These are phyloP conservation scores for Cladophialophora yegresii DNA, from an alignment of 2,329 filamentous ascomycete species.

Conservation along the genomic window DNA sequence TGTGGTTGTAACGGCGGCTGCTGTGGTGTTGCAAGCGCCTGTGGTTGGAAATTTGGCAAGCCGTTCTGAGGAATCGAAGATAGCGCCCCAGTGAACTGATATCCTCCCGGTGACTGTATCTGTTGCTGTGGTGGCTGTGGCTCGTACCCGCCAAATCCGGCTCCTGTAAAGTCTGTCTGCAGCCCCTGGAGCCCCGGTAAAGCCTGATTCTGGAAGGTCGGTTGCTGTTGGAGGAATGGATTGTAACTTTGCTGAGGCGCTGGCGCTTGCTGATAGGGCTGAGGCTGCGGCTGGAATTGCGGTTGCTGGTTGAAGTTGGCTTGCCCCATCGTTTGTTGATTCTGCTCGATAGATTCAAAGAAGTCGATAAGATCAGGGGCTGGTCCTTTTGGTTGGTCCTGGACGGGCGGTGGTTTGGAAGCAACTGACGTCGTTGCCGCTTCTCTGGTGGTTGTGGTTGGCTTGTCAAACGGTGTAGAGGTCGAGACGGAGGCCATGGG, in stretches of 20 bases:
- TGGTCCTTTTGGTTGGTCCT: constrained; percentile 44
- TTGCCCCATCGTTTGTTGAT: constrained; percentile 69
- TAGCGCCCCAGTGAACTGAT: constrained; percentile 47
- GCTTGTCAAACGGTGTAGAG: constrained; percentile 38
- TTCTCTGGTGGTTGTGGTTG: constrained; percentile 40
- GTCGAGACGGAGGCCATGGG: constrained; percentile 36
- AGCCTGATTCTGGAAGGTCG: constrained; percentile 35
- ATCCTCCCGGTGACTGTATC: constrained; percentile 35
- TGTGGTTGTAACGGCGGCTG: constrained; percentile 46
- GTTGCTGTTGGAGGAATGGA: constrained; percentile 36
- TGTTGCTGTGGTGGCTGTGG: constrained; percentile 65
- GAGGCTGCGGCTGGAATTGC: constrained; percentile 41
- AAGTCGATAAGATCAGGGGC: constrained; percentile 84
- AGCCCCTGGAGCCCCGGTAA: constrained; percentile 35
- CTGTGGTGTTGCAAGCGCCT: constrained; percentile 43
- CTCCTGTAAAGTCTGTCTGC: constrained; percentile 65
- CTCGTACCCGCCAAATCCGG: constrained; percentile 81
- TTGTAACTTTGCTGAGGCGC: constrained; percentile 39
- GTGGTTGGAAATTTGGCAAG: constrained; percentile 50
- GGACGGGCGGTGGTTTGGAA: constrained; percentile 36
- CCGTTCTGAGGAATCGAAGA: constrained; percentile 55
- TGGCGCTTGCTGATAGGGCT: constrained; percentile 32
- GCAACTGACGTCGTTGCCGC: constrained; percentile 29
- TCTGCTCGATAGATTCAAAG: constrained; percentile 89
- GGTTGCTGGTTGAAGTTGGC: constrained; percentile 45